These are phyloP conservation scores for Toxicodendron radicans DNA, from an alignment of 345 rosid species.

Conservation along the genomic window DNA sequence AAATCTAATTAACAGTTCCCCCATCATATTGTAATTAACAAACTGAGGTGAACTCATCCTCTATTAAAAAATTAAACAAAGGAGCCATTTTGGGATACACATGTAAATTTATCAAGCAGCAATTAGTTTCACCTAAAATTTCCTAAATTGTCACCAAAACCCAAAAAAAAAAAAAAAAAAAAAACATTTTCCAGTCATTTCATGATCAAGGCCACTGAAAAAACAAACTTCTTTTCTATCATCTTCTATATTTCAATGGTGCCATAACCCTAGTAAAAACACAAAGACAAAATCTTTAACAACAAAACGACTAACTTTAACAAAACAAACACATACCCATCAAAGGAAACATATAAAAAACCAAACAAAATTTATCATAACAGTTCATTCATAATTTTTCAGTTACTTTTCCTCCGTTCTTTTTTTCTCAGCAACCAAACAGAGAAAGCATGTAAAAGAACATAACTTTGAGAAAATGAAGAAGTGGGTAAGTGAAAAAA, in stretches of 20 bases:
- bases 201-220: no score
- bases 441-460: background rate
- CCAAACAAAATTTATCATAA: background rate
- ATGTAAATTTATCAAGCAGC: background rate
- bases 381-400: background rate
- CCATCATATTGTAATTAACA: background rate
- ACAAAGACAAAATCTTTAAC: background rate
- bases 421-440: conserved; percentile 2
- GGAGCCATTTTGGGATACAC: background rate
- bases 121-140: background rate
- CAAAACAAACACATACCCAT: background rate
- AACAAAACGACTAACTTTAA: no score
- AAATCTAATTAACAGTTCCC: background rate
- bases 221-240: no score
- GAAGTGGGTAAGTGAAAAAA: conserved; percentile 17
- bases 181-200: background rate
- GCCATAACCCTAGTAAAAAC: no score
- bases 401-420: no score
- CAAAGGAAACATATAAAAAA: no score
- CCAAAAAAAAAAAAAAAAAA: background rate
- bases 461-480: background rate
- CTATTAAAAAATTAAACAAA: background rate
- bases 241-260: no score
- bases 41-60: background rate
- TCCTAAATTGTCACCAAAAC: background rate